Evolutionary conservation across 768 basidiomycete species (phyloP).

Genomic region (Leccinum pellstonianum): DNA sequence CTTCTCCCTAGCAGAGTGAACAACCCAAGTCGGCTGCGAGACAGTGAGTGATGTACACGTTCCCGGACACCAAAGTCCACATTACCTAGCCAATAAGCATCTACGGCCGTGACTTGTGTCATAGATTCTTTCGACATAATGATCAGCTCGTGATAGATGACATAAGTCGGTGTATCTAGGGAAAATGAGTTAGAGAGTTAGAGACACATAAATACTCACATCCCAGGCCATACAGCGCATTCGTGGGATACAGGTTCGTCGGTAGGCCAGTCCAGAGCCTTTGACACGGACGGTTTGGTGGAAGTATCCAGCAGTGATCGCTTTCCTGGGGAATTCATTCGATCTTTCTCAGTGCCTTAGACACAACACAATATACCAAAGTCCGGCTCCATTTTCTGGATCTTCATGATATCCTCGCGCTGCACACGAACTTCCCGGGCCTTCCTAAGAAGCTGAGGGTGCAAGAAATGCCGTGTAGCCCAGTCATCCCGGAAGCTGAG

Average conservation of each 20-base stretch:
- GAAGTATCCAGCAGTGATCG: conserved; percentile 97
- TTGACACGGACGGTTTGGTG: conserved; percentile 98
- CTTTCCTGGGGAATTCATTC: conserved; percentile 59
- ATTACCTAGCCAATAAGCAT: conserved; percentile 95
- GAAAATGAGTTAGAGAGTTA: conserved; percentile 1
- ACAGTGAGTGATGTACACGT: conserved; percentile 5
- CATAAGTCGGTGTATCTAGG: conserved; percentile 91
- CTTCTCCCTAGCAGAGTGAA: conserved; percentile 97
- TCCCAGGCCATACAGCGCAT: conserved; percentile 93
- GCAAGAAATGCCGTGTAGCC: conserved; percentile 92
- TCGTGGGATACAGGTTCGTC: conserved; percentile 95
- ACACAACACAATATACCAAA: conserved; percentile 68
- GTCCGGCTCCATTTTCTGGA: conserved; percentile 95
- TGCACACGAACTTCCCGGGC: conserved; percentile 93
- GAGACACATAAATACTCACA: conserved; percentile 51
- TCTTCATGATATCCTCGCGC: conserved; percentile 98
- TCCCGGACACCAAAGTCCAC: not conserved
- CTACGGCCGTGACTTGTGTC: conserved; percentile 98
- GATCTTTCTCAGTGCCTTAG: not conserved
- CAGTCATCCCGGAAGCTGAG: conserved; percentile 88
- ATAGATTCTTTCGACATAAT: conserved; percentile 96
- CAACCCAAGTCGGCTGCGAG: conserved; percentile 87
- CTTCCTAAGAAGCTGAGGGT: conserved; percentile 93
- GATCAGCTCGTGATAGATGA: conserved; percentile 95
- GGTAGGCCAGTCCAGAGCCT: conserved; percentile 92